phyloP scores from a whole-genome alignment of 1,139 yeast species.

The Sugiyamaella novakii region DNA sequence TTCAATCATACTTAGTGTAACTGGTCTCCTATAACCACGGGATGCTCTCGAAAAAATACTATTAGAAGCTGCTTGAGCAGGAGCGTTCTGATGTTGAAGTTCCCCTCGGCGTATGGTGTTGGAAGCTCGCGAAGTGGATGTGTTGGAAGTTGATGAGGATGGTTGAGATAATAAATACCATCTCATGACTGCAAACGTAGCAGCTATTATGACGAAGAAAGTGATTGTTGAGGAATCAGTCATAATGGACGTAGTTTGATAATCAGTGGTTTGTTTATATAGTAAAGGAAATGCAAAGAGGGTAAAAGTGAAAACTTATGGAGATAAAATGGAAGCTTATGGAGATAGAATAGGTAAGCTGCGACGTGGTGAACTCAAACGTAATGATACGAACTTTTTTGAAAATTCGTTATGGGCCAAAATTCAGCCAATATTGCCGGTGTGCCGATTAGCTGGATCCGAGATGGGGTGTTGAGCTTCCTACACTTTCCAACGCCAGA shows the following conservation, averaged over 20 bases:
- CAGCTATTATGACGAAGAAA: conserved; percentile 30
- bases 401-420: too few species aligned
- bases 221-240: conserved; percentile 34
- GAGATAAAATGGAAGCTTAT: too few species aligned
- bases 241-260: conserved; percentile 23
- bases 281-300: too few species aligned
- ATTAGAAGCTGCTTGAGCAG: conserved; percentile 12
- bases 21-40: conserved; percentile 48
- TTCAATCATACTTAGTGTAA: conserved; percentile 81
- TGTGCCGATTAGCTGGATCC: too few species aligned
- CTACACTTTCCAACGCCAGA: too few species aligned
- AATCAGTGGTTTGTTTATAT: too few species aligned
- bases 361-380: too few species aligned
- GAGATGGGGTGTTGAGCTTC: too few species aligned
- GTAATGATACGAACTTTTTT: too few species aligned
- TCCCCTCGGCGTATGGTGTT: conserved; percentile 17
- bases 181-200: conserved; percentile 28
- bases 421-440: too few species aligned
- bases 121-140: conserved; percentile 20
- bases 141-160: conserved; percentile 4
- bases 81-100: conserved; percentile 12
- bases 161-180: conserved; percentile 24
- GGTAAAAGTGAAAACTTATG: too few species aligned
- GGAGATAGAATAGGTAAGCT: too few species aligned
- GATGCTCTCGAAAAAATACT: conserved; percentile 14